Base-by-base conservation (phyloP, 352 stramenopile species). In the Globisporangium cederbergense region DNA sequence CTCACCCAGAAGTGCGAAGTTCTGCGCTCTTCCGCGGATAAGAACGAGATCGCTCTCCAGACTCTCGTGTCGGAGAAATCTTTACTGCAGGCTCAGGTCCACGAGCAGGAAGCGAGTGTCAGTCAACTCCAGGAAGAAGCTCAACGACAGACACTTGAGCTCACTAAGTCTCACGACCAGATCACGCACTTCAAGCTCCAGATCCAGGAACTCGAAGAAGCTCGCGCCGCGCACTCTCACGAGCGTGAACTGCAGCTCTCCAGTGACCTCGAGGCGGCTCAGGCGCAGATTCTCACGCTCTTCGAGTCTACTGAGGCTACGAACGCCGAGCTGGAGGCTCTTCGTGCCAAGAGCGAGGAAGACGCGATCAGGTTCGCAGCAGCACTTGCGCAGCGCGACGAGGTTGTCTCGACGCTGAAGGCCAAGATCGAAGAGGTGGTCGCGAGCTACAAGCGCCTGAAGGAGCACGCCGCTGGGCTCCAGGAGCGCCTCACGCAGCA, bases 401-500 rank as follows among this genome's bases (percentile, higher is more conserved):
- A 86, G 8, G 65, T 86, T 46, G 78, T 89, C 30, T 50, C 50
- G 3, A 86, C 74, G 54, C 64, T 91, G 28, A 85, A 88, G 50
- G 66, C 74, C 1, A 87, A 87, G 67, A 64, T 85, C 11, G 79
- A 86, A 64, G 80, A 88, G n/a, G 65, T 93, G 13, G 74, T 89
- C 49, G 52, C 22, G n/a, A 76, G 75, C 56, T 89, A 88, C 58
- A 88, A 89, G 54, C 77, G 78, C 0, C 49, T 88, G 13, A 88
- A 88, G 53, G 67, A 74, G 10, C 69, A 77, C 47, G 60, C 77
- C 6, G 68, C 79, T 9, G 77, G 83, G 13, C 22, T 88, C 32
- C 75, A 88, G 60, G 74, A 86, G 25, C 67, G 66, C 2, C 54
- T 86, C 36, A 60, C 69, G 11, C 66, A 79, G 25, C 70, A 86